These are phyloP conservation scores for Emergomyces orientalis DNA, from an alignment of 2,329 filamentous ascomycete genomes.

Conservation along the genomic window DNA sequence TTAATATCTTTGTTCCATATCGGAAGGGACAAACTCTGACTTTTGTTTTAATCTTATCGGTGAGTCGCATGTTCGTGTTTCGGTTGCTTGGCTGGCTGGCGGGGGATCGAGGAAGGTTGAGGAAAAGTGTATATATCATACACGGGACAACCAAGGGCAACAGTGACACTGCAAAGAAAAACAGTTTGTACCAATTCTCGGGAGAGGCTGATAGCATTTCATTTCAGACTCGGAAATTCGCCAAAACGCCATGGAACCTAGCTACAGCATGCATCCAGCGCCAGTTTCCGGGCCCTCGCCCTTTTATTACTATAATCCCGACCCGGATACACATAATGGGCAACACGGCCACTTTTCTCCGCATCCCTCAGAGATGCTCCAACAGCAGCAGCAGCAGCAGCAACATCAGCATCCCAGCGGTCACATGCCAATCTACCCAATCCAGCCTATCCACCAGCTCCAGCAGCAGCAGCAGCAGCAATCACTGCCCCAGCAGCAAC, in stretches of 20 bases:
- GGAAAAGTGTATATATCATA: background rate
- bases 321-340: conserved; percentile 60
- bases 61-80: background rate
- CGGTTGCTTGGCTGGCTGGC: background rate
- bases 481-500: conserved; percentile 3
- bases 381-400: conserved; percentile 17
- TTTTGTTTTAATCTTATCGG: background rate
- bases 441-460: conserved; percentile 35
- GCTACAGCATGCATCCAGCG: conserved; percentile 44
- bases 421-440: conserved; percentile 25
- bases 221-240: background rate
- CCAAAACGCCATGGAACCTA: conserved; percentile 53
- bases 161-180: background rate
- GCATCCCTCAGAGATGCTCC: conserved; percentile 45
- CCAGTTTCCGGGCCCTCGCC: conserved; percentile 51
- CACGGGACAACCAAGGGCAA: background rate
- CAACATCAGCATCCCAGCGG: conserved; percentile 17
- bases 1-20: conserved; percentile 4
- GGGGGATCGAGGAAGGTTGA: background rate
- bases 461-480: conserved; percentile 28
- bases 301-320: conserved; percentile 82
- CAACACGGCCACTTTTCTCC: conserved; percentile 69
- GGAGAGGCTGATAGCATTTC: background rate
- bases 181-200: background rate
- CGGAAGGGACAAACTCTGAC: background rate